Base-by-base conservation (phyloP, 1,139 yeast genomes). In the Yamadazyma triangularis region DNA sequence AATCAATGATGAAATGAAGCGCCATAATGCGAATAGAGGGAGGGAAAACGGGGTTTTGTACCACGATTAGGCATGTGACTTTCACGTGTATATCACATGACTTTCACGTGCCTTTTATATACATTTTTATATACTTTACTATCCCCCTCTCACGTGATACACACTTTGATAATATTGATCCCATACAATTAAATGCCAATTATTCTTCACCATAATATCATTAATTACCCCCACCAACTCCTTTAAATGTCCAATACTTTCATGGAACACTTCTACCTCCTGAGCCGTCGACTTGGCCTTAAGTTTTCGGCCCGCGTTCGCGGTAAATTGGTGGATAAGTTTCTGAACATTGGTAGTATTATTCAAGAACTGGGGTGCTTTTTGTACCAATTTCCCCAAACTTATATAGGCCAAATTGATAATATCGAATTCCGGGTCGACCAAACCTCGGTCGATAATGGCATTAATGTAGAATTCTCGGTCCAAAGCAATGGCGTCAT, bases 231-330 rank as follows among this genome's bases (percentile, higher is more conserved):
- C 54, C 15, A 51, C 45, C 32, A 63, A 50, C 15, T 42, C 46
- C 5, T 58, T 47, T 19, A 60, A 47, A 5, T 59, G 50, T 34
- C 55, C 55, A 25, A 58, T 39, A 13, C 58, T 50, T 31, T 61
- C 67, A 30, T 61, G 61, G 29, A 43, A 53, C 19, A 54, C 50
- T 38, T 64, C 70, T 4, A 55, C 40, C 32, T 67, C 74, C 43
- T 68, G 74, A 3, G 67, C 50, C 11, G 68, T 63, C 4, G 74
- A 70, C 36, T 67, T 68, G 11, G 58, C 48, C 13, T 67, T 56
- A 13, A 66, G 47, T 32, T 67, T 67, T 38, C 60, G 63, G 30
- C 44, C 51, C 38, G 60, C 49, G 30, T 58, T 64, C n/a, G 39
- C 28, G 18, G 45, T 47, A 31, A 63, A 48, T 15, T 48, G 55